phyloP scores from a whole-genome alignment of 768 basidiomycete genomes.

The Mycena galopus region DNA sequence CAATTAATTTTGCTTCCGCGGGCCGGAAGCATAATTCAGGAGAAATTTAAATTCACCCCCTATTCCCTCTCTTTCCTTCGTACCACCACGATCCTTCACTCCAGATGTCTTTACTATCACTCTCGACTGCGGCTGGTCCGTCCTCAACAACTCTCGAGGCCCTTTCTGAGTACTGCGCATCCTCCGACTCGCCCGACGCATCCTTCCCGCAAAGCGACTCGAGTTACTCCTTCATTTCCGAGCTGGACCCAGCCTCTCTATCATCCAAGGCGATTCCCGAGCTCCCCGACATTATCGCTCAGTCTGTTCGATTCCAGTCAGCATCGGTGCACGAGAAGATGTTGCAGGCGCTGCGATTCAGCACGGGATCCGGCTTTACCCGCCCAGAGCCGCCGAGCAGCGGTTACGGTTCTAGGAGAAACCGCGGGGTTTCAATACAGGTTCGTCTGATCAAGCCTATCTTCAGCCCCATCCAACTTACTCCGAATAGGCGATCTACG shows the following conservation, averaged over 20 bases:
- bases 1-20: too few species aligned
- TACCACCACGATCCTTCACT: neutral
- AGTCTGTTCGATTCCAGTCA: constrained; percentile 19
- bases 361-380: constrained; percentile 23
- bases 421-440: constrained; percentile 14
- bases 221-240: constrained; percentile 7
- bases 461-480: neutral
- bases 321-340: constrained; percentile 22
- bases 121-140: constrained; percentile 23
- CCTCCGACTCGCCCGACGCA: constrained; percentile 14
- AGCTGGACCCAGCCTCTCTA: neutral
- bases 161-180: constrained; percentile 26
- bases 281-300: constrained; percentile 9
- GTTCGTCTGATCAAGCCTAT: neutral
- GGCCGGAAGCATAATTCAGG: too few species aligned
- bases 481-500: neutral
- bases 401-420: neutral
- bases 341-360: constrained; percentile 14
- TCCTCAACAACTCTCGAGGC: constrained; percentile 21
- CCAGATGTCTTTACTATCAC: constrained; percentile 13
- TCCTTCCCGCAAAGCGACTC: constrained; percentile 5
- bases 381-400: neutral
- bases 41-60: too few species aligned
- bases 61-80: neutral
- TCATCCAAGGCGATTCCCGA: neutral